Evolutionary conservation across 1,284 basidiomycete species (phyloP).

Genomic region (Irpex rosettiformis): DNA sequence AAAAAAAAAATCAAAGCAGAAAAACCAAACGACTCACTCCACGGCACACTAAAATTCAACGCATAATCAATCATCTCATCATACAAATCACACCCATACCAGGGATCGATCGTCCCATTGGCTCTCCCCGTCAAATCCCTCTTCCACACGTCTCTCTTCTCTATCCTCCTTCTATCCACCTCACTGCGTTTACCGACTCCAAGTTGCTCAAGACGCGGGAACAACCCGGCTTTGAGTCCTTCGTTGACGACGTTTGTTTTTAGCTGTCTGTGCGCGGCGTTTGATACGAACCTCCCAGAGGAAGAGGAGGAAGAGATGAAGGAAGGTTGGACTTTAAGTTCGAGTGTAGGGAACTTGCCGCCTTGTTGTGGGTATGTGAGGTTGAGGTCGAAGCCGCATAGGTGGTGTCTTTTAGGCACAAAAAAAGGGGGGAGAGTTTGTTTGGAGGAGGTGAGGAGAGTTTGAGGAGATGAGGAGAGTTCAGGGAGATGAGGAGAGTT

Average conservation of each 20-base stretch:
- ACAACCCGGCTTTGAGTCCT: neutral
- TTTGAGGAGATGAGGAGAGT: too few species aligned
- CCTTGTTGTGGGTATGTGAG: slow-evolving; percentile 64
- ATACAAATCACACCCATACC: slow-evolving; percentile 26
- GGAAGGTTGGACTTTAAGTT: slow-evolving; percentile 2
- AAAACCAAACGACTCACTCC: slow-evolving; percentile 14
- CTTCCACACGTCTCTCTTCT: slow-evolving; percentile 10
- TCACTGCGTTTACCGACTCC: neutral
- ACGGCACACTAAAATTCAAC: slow-evolving; percentile 27
- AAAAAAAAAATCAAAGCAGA: neutral
- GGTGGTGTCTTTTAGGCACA: slow-evolving; percentile 6
- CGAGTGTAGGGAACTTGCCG: slow-evolving; percentile 39
- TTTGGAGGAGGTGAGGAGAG: too few species aligned
- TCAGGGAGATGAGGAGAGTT: too few species aligned
- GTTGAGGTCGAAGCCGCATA: slow-evolving; percentile 54
- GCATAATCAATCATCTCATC: slow-evolving; percentile 30
- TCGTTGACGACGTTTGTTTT: slow-evolving; percentile 3
- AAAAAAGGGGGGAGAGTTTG: too few species aligned
- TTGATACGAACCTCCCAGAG: neutral
- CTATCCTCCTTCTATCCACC: neutral
- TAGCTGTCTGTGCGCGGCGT: neutral
- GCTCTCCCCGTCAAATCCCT: slow-evolving; percentile 18
- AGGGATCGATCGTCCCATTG: slow-evolving; percentile 26
- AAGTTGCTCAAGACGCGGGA: neutral
- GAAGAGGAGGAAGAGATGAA: neutral